A percentile compares a stretch with the other conserved stretches of the same genome.
Conservation (phyloP, 805 yeast genomes). For the Hagleromyces aurorensis region DNA sequence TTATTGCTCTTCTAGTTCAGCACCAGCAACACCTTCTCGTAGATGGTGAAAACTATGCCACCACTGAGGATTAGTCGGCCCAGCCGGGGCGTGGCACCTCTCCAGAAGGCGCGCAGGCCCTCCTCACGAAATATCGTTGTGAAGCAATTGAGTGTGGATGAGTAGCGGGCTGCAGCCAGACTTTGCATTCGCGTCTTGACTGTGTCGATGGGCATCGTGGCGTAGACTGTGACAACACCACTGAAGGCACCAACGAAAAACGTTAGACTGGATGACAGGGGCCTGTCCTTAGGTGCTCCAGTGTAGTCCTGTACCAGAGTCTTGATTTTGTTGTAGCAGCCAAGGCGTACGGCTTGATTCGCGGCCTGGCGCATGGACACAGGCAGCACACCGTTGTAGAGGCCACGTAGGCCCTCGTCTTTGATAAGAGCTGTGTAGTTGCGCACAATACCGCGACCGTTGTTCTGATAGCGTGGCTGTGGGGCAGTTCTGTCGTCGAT, state of each 20-base stretch:
- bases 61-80: constrained; percentile 91
- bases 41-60: constrained; percentile 94
- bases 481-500: constrained; percentile 83
- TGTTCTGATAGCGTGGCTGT: constrained; percentile 66
- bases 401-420: constrained; percentile 76
- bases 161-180: constrained; percentile 66
- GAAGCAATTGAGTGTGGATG: constrained; percentile 77
- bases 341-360: constrained; percentile 89
- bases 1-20: background rate
- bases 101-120: constrained; percentile 90
- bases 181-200: constrained; percentile 97
- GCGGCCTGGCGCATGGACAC: constrained; percentile 95
- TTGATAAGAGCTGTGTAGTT: constrained; percentile 41
- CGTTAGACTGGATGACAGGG: constrained; percentile 70
- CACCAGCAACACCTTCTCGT: constrained; percentile 71
- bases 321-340: constrained; percentile 86
- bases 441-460: constrained; percentile 47
- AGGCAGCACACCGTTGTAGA: constrained; percentile 85
- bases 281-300: constrained; percentile 58
- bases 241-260: constrained; percentile 87
- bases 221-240: constrained; percentile 80
- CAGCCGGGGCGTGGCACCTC: constrained; percentile 94
- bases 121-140: constrained; percentile 72
- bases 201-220: constrained; percentile 94
- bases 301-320: constrained; percentile 64